Conservation (phyloP, 2,329 filamentous ascomycete species). For the Xylariaceae sp. region DNA sequence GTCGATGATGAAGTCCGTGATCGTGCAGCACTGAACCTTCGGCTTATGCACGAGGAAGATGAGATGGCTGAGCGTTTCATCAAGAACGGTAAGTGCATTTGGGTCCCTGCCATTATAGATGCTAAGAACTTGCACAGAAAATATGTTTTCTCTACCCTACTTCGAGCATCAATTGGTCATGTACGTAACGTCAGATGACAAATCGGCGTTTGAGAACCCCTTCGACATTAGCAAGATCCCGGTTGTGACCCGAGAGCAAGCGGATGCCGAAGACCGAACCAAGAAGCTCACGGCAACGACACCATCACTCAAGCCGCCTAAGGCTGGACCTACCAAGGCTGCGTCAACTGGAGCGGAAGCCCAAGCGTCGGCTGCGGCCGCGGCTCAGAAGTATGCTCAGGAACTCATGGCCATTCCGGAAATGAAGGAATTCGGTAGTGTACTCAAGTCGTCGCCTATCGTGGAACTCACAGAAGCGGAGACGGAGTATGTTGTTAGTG, state of each 20-base stretch:
- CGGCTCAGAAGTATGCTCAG: conserved; percentile 83
- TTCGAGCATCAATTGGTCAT: conserved; percentile 97
- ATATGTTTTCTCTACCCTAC: conserved; percentile 88
- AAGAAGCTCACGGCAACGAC: conserved; percentile 95
- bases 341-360: conserved; percentile 67
- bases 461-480: conserved; percentile 94
- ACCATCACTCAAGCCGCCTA: conserved; percentile 90
- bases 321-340: conserved; percentile 70
- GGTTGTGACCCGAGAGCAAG: conserved; percentile 91
- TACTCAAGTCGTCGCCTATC: conserved; percentile 84
- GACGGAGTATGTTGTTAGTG: conserved; percentile 91
- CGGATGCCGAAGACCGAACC: conserved; percentile 89
- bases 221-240: conserved; percentile 92
- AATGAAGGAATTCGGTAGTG: conserved; percentile 79
- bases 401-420: conserved; percentile 87
- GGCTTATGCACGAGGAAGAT: conserved; percentile 88
- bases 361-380: conserved; percentile 70
- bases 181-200: conserved; percentile 92
- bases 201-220: conserved; percentile 74
- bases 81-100: conserved; percentile 68
- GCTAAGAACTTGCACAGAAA: conserved; percentile 55
- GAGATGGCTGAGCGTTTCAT: conserved; percentile 83
- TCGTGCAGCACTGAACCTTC: conserved; percentile 85
- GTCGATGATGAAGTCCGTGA: conserved; percentile 97
- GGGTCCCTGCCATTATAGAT: neutral